phyloP scores from a whole-genome alignment of 371 early-diverging fungal species.

The Mucor racemosus region DNA sequence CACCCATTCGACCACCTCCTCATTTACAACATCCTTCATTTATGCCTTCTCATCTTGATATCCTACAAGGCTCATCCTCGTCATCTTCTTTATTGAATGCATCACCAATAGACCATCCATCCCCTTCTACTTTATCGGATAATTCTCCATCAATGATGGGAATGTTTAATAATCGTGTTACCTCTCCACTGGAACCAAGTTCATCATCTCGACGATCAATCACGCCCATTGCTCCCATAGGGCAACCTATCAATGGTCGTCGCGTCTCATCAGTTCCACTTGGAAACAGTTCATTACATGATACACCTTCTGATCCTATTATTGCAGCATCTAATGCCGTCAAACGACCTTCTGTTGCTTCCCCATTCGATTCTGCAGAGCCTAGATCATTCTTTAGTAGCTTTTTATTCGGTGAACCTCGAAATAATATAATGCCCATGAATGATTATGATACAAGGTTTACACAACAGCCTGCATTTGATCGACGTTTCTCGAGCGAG shows the following conservation, averaged over 20 bases:
- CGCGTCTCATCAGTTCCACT: conserved; percentile 17
- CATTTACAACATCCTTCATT: conserved; percentile 11
- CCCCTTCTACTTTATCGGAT: conserved; percentile 11
- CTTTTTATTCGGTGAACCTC: conserved; percentile 49
- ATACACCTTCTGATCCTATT: conserved; percentile 6
- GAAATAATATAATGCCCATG: conserved; percentile 1
- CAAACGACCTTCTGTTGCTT: conserved; percentile 13
- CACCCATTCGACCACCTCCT: conserved; percentile 6
- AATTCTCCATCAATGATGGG: conserved; percentile 16
- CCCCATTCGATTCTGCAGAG: conserved; percentile 14
- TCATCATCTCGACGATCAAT: conserved; percentile 23
- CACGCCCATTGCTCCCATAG: conserved; percentile 43
- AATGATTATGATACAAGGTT: conserved; percentile 21
- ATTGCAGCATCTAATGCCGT: not conserved
- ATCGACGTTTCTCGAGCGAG: conserved; percentile 18
- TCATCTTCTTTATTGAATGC: conserved; percentile 8
- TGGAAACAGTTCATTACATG: conserved; percentile 1
- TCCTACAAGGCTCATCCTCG: conserved; percentile 10
- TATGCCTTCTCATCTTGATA: conserved; percentile 23
- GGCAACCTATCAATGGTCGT: conserved; percentile 31
- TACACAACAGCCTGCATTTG: conserved; percentile 1
- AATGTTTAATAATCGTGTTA: conserved; percentile 20
- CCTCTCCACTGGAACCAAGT: conserved; percentile 9
- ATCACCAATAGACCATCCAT: conserved; percentile 12
- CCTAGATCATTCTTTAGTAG: conserved; percentile 46